These are phyloP conservation scores for Hygrophorus russula DNA, from an alignment of 768 basidiomycete genomes.

Conservation along the genomic window DNA sequence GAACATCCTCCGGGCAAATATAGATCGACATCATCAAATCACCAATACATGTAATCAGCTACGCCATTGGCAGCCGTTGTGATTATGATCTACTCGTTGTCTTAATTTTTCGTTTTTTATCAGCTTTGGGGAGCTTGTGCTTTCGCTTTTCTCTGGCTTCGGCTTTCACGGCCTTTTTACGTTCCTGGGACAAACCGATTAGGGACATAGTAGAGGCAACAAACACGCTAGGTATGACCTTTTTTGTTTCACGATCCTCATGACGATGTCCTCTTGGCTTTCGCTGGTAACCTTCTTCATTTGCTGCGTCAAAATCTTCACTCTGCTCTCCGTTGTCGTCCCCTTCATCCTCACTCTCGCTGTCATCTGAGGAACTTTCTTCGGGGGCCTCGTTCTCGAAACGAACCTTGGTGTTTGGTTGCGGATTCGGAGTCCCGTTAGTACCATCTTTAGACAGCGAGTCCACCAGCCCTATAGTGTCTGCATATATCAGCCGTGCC, in stretches of 20 bases:
- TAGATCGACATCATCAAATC: background rate
- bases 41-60: background rate
- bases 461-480: conserved; percentile 71
- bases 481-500: conserved; percentile 71
- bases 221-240: conserved; percentile 34
- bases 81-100: conserved; percentile 20
- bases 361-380: conserved; percentile 13
- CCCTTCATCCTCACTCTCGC: conserved; percentile 23
- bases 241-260: conserved; percentile 87
- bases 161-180: conserved; percentile 82
- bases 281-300: conserved; percentile 29
- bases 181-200: conserved; percentile 43
- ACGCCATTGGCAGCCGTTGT: background rate
- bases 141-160: conserved; percentile 83
- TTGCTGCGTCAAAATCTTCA: conserved; percentile 13
- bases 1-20: conserved; percentile 11
- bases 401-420: conserved; percentile 12
- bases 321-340: conserved; percentile 12
- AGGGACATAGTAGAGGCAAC: background rate
- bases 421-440: background rate
- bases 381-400: conserved; percentile 19
- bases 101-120: conserved; percentile 84
- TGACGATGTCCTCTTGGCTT: conserved; percentile 79
- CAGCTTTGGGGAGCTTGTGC: conserved; percentile 89
- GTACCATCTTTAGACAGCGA: conserved; percentile 11